Evolutionary conservation across 2,329 filamentous ascomycete species (phyloP).

Genomic region (Aspergillus calidoustus): DNA sequence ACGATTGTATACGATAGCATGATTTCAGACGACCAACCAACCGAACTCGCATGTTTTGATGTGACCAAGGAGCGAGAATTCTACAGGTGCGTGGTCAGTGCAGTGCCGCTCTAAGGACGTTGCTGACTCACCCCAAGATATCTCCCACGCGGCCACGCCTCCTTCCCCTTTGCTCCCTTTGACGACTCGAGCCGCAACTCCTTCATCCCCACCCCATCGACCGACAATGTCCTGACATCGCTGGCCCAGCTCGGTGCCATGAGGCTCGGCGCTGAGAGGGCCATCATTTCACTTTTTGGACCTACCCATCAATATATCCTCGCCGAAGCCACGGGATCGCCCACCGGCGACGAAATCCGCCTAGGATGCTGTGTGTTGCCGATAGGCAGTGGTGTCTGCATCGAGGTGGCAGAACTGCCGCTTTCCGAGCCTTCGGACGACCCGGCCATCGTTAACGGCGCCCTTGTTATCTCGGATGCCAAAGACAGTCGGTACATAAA

Average conservation of each 20-base stretch:
- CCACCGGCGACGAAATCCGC: conserved; percentile 39
- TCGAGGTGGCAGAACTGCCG: conserved; percentile 23
- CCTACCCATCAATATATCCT: conserved; percentile 55
- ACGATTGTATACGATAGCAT: background rate
- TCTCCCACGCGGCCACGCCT: conserved; percentile 27
- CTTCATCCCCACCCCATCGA: conserved; percentile 30
- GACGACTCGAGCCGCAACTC: conserved; percentile 15
- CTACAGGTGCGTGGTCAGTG: conserved; percentile 23
- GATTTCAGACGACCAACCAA: background rate
- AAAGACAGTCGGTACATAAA: background rate
- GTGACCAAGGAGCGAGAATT: conserved; percentile 31
- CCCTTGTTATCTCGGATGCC: background rate
- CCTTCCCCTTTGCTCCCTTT: conserved; percentile 18
- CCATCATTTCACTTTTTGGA: conserved; percentile 60
- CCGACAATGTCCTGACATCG: conserved; percentile 48
- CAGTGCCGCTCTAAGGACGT: background rate
- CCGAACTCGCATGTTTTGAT: background rate
- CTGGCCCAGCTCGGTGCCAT: conserved; percentile 56
- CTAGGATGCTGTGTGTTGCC: conserved; percentile 38
- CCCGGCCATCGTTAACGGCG: background rate
- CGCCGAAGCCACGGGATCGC: conserved; percentile 53
- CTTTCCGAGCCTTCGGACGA: background rate
- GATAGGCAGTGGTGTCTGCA: conserved; percentile 32
- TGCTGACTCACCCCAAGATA: conserved; percentile 26
- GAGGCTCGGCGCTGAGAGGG: conserved; percentile 47